Conservation (phyloP, 2,329 filamentous ascomycete genomes). For the Didymella exigua region DNA sequence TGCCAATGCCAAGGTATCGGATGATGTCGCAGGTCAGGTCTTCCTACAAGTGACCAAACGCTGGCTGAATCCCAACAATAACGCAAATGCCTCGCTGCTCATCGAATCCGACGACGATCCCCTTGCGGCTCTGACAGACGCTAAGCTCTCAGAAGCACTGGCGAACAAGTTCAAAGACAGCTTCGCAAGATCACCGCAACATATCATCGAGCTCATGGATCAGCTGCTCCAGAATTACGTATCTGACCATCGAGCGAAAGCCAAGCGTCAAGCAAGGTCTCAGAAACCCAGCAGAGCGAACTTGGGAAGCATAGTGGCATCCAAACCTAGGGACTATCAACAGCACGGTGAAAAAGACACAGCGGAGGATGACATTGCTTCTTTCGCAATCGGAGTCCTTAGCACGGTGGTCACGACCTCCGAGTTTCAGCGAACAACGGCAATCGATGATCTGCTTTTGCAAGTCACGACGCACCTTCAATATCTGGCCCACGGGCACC, state of each 20-base stretch:
- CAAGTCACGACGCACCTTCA: constrained; percentile 26
- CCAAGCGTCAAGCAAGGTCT: constrained; percentile 32
- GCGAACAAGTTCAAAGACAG: constrained; percentile 67
- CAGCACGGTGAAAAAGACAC: constrained; percentile 12
- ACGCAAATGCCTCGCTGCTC: constrained; percentile 23
- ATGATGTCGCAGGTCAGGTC: constrained; percentile 62
- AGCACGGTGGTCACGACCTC: constrained; percentile 44
- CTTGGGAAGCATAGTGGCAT: constrained; percentile 32
- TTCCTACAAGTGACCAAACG: constrained; percentile 65
- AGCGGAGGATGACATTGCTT: constrained; percentile 46
- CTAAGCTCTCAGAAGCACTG: constrained; percentile 68
- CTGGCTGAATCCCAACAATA: constrained; percentile 56
- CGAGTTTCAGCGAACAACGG: constrained; percentile 40
- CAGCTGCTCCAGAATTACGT: constrained; percentile 59
- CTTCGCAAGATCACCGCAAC: constrained; percentile 67
- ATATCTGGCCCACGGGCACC: constrained; percentile 27
- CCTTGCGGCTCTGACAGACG: constrained; percentile 59
- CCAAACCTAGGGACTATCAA: neutral
- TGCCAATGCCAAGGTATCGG: constrained; percentile 56
- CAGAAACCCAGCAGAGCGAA: constrained; percentile 33
- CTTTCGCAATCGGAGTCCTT: constrained; percentile 51
- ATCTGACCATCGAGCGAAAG: constrained; percentile 54
- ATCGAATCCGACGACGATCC: constrained; percentile 50
- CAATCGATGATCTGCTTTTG: constrained; percentile 22
- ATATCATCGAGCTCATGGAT: constrained; percentile 67